phyloP scores from a whole-genome alignment of 352 stramenopile genomes.

The Phytophthora pinifolia region DNA sequence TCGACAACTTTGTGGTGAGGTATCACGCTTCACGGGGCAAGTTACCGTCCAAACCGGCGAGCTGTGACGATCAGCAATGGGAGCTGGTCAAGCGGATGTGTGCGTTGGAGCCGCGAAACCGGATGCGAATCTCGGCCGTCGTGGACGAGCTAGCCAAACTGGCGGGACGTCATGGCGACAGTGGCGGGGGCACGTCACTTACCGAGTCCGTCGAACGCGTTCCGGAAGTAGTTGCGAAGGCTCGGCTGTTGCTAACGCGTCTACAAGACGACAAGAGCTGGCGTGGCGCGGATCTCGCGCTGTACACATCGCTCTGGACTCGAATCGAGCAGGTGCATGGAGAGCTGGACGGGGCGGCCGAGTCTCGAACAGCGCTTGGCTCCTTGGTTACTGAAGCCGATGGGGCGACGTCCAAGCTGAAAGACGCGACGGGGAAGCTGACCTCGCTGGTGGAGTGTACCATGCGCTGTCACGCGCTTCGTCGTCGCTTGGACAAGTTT shows the following conservation, averaged over 20 bases:
- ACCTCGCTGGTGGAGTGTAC: conserved; percentile 1
- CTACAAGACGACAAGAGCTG: background rate
- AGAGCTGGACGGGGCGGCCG: background rate
- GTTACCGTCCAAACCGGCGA: background rate
- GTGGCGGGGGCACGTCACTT: background rate
- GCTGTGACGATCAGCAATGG: conserved; percentile 1
- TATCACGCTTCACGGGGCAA: background rate
- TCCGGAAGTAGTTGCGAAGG: background rate
- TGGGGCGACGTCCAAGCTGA: background rate
- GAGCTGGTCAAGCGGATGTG: conserved; percentile 5
- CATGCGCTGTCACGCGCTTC: conserved; percentile 5
- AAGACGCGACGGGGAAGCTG: background rate
- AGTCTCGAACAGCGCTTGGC: background rate
- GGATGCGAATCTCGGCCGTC: conserved; percentile 3
- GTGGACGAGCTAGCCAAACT: conserved; percentile 4
- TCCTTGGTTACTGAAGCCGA: background rate
- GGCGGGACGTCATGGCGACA: background rate
- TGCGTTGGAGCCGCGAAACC: background rate
- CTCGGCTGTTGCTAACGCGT: background rate
- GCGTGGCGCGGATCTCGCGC: background rate
- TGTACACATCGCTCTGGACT: conserved; percentile 4
- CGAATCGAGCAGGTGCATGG: background rate
- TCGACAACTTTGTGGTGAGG: background rate
- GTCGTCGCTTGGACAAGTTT: conserved; percentile 10
- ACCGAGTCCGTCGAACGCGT: background rate